These are phyloP conservation scores for Nakaseomyces kungkrabaensis DNA, from an alignment of 1,139 yeast species.

Conservation along the genomic window DNA sequence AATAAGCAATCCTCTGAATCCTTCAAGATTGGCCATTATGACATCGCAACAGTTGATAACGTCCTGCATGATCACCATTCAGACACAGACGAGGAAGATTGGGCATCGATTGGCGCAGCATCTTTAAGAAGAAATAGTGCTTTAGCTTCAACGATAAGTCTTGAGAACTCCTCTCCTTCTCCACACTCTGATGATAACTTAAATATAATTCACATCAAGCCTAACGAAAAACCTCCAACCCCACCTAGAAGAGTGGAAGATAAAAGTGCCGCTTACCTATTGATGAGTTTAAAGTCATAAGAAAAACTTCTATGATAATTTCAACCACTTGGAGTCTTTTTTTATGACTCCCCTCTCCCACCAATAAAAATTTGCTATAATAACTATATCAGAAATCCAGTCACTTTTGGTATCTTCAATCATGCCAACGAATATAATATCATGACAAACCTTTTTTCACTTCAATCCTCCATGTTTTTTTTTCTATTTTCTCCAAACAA, in stretches of 20 bases:
- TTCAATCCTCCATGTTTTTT: too few species aligned
- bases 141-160: slow-evolving; percentile 7
- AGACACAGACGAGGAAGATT: slow-evolving; percentile 90
- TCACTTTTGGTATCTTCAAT: too few species aligned
- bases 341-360: background rate
- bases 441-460: too few species aligned
- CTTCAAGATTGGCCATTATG: background rate
- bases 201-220: slow-evolving; percentile 6
- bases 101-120: slow-evolving; percentile 83
- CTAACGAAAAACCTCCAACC: slow-evolving; percentile 5
- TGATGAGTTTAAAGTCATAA: slow-evolving; percentile 24
- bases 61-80: slow-evolving; percentile 17
- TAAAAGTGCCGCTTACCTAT: slow-evolving; percentile 23
- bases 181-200: slow-evolving; percentile 14
- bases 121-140: slow-evolving; percentile 35
- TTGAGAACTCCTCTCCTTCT: slow-evolving; percentile 4
- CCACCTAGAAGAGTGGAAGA: slow-evolving; percentile 13
- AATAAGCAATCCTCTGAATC: background rate
- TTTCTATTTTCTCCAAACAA: background rate
- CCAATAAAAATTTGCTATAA: too few species aligned
- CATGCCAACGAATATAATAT: too few species aligned
- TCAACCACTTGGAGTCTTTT: background rate
- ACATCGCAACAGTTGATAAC: background rate
- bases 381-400: too few species aligned
- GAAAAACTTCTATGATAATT: too few species aligned